These are phyloP conservation scores for Diaporthe sp. DNA, from an alignment of 2,329 filamentous ascomycete genomes.

Conservation along the genomic window DNA sequence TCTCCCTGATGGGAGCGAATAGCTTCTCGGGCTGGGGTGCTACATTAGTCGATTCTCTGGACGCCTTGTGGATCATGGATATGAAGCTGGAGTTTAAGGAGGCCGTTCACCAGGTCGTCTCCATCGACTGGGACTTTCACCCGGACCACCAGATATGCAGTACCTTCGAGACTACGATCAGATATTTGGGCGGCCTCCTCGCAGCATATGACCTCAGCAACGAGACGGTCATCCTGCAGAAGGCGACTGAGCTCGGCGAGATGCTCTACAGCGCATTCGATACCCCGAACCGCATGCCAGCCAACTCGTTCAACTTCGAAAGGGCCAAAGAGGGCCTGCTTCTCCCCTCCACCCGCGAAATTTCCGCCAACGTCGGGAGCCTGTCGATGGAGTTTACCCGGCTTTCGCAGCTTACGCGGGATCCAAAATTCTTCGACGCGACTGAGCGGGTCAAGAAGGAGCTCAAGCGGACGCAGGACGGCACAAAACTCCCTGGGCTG, in stretches of 20 bases:
- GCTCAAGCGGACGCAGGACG: slow-evolving; percentile 74
- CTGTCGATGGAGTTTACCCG: slow-evolving; percentile 82
- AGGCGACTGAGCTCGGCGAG: slow-evolving; percentile 67
- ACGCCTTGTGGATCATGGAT: slow-evolving; percentile 73
- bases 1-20: slow-evolving; percentile 61
- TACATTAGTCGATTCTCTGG: slow-evolving; percentile 71
- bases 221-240: slow-evolving; percentile 61
- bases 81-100: slow-evolving; percentile 68
- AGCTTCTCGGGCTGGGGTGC: slow-evolving; percentile 70
- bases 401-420: slow-evolving; percentile 79
- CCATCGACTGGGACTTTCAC: slow-evolving; percentile 68
- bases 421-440: slow-evolving; percentile 82
- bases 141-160: slow-evolving; percentile 58
- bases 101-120: slow-evolving; percentile 63
- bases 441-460: slow-evolving; percentile 80
- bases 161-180: slow-evolving; percentile 74
- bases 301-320: slow-evolving; percentile 60
- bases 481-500: slow-evolving; percentile 78
- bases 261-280: slow-evolving; percentile 68
- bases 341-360: slow-evolving; percentile 53
- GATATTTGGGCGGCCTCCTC: slow-evolving; percentile 66
- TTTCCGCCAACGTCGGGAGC: slow-evolving; percentile 69
- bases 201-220: slow-evolving; percentile 66
- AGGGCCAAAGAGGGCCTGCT: slow-evolving; percentile 56
- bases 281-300: slow-evolving; percentile 67